A percentile compares a stretch with the other conserved stretches of the same genome.
Evolutionary conservation across 202 grass and related monocot species (phyloP).

Genomic region (Eragrostis tef): DNA sequence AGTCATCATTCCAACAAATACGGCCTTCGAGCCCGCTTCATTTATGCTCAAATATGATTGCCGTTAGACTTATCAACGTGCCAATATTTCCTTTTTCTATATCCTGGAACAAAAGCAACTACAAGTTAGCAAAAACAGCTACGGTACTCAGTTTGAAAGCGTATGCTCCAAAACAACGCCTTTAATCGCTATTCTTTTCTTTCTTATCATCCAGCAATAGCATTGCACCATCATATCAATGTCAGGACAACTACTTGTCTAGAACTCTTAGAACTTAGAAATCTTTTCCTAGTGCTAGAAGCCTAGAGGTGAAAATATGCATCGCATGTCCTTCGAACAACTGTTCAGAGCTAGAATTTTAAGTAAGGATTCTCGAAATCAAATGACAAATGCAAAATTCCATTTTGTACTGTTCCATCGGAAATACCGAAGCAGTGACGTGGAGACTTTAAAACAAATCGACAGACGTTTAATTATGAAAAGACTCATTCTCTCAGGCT

Average conservation of each 20-base stretch:
- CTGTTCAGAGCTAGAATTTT: not conserved
- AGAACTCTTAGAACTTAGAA: not conserved
- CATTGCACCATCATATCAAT: not conserved
- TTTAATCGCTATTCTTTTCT: not conserved
- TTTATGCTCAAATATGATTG: constrained; percentile 25
- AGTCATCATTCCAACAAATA: constrained; percentile 53
- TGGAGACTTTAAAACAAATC: not conserved
- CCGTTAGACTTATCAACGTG: constrained; percentile 33
- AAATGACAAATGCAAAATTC: not conserved
- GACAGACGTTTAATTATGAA: not conserved
- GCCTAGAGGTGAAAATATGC: not conserved
- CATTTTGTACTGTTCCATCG: not conserved
- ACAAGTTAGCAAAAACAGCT: constrained; percentile 29
- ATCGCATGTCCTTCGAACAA: not conserved
- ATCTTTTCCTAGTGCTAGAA: not conserved
- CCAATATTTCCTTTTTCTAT: constrained; percentile 31
- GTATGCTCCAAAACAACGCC: not conserved
- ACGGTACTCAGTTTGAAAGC: not conserved
- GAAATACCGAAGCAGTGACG: constrained; percentile 7
- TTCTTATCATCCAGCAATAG: constrained; percentile 6
- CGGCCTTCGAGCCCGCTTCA: constrained; percentile 57
- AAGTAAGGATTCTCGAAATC: not conserved
- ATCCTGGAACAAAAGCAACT: constrained; percentile 40
- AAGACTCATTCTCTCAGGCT: not conserved
- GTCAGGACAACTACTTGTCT: not conserved